phyloP scores from a whole-genome alignment of 2,329 filamentous ascomycete genomes.

The Phialophora chinensis region DNA sequence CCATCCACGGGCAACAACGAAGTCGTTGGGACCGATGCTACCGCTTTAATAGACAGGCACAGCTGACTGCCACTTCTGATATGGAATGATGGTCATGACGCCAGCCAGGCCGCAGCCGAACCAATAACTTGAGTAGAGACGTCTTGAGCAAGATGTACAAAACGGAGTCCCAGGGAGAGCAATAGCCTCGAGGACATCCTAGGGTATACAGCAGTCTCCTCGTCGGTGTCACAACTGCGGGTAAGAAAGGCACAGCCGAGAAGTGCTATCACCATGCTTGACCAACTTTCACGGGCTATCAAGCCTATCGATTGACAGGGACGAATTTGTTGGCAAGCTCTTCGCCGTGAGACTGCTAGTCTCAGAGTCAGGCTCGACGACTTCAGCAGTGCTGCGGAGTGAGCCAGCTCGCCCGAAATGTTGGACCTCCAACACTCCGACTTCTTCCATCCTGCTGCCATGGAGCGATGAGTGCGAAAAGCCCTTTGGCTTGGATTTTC shows the following conservation, averaged over 20 bases:
- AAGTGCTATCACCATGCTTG: not conserved
- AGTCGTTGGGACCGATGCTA: not conserved
- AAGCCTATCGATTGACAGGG: not conserved
- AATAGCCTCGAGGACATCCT: not conserved
- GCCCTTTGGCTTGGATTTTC: not conserved
- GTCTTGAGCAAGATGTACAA: not conserved
- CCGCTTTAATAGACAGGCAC: not conserved
- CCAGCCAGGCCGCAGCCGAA: not conserved
- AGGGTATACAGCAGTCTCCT: not conserved
- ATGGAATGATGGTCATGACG: not conserved
- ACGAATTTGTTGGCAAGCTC: not conserved
- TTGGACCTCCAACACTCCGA: not conserved
- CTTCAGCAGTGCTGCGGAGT: not conserved
- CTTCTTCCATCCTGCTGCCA: not conserved
- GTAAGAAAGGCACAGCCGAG: not conserved
- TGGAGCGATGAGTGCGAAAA: not conserved
- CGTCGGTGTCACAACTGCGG: not conserved
- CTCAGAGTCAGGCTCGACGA: not conserved
- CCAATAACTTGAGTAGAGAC: not conserved
- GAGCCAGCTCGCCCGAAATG: not conserved
- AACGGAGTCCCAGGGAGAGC: not conserved
- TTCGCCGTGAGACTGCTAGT: not conserved
- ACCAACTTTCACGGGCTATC: not conserved
- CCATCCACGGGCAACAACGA: not conserved
- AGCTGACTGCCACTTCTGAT: not conserved